These are phyloP conservation scores for Tylopilus balloui DNA, from an alignment of 768 basidiomycete genomes.

Conservation along the genomic window DNA sequence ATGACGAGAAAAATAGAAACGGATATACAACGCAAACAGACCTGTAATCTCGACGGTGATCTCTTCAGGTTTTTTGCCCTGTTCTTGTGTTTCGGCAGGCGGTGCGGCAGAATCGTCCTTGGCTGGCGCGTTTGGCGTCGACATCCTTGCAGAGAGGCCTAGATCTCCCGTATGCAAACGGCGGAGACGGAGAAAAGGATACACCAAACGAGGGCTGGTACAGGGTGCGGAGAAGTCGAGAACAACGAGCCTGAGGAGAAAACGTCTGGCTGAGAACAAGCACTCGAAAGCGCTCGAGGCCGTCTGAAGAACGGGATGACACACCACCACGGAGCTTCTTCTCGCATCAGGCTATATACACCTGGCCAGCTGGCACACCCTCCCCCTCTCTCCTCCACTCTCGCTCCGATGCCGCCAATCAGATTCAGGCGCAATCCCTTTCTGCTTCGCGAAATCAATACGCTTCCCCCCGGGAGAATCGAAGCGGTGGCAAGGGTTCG, in stretches of 20 bases:
- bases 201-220: background rate
- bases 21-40: background rate
- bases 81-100: background rate
- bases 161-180: background rate
- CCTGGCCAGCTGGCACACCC: background rate
- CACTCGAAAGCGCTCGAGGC: background rate
- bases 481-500: slow-evolving; percentile 7
- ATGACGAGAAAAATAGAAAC: too few relatives aligned
- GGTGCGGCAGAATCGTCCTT: background rate
- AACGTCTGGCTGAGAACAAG: too few relatives aligned
- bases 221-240: background rate
- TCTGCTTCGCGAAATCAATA: slow-evolving; percentile 13
- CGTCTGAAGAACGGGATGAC: background rate
- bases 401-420: slow-evolving; percentile 23
- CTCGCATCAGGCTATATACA: slow-evolving; percentile 18
- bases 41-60: slow-evolving; percentile 30
- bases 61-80: slow-evolving; percentile 10
- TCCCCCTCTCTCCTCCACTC: slow-evolving; percentile 7
- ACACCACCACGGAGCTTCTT: slow-evolving; percentile 1
- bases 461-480: background rate
- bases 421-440: slow-evolving; percentile 14
- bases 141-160: slow-evolving; percentile 11
- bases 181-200: background rate
- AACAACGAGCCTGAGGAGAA: too few relatives aligned
- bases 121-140: slow-evolving; percentile 7